Base-by-base conservation (phyloP, 805 yeast species). In the Nakazawaea ambrosiae region DNA sequence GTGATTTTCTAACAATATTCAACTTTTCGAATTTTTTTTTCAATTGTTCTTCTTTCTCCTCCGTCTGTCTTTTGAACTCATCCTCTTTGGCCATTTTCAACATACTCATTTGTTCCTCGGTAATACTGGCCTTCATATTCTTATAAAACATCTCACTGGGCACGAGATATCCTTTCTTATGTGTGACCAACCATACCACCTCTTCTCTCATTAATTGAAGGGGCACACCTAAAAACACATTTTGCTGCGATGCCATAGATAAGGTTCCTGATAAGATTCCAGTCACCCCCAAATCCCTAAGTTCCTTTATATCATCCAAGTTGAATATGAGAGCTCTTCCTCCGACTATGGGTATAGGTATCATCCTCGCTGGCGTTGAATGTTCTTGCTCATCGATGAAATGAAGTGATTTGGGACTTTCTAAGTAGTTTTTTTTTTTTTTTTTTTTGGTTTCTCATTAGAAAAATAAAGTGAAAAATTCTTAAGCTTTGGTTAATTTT, bases 191-290 rank as follows among this genome's bases (percentile, higher is more conserved):
- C 75, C 84, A 84, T 9, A 75, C 44, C 0, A 79, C 75, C 49
- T 90, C 97, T 55, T 85, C 94, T 0, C 74, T 57, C 58, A 76
- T 68, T 31, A 90, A 61, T 49, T 77, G 75, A 35, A 92, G 57
- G 0, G 98, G 98, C 2, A 89, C 58, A 0, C 96, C 94, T 28
- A 86, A 62, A 49, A 89, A 82, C n/a, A 79, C 66, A 50, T 87
- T 88, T 51, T 90, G 98, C 55, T 92, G 98, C 2, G 97, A 92
- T n/a, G 89, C 87, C 33, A 77, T 68, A 0, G 96, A 84, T 22
- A 92, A 60, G 0, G 96, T 83, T 1, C 98, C 98, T 0, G 75
- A 61, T 12, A 90, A 63, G 1, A 81, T 75, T 0, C 98, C 98
- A 17, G 78, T 67, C 1, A 92, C 69, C 11, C 86, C 85, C 30